Base-by-base conservation (phyloP, 2,329 filamentous ascomycete genomes). In the Ascochyta koolunga region DNA sequence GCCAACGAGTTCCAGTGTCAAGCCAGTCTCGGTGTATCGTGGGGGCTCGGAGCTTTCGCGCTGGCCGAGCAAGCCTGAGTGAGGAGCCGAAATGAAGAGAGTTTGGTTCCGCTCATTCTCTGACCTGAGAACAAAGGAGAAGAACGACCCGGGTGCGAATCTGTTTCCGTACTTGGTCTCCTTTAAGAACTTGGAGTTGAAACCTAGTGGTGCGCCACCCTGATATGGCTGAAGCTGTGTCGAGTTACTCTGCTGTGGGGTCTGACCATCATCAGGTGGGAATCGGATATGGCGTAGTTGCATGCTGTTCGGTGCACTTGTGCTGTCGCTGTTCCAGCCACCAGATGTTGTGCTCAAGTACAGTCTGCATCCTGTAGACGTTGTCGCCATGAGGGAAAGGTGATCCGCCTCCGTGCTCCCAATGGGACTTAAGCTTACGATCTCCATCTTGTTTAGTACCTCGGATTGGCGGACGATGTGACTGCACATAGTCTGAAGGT, bases 221-320 rank as follows among this genome's bases (percentile, higher is more conserved):
- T 66, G 65, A 52, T 71, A 73, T 39, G 65, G 64, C 44, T 69
- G 68, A 43, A 70, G 25, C 43, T 70, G 69, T n/a, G 62, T 65
- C 13, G 66, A 62, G 40, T 64, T 58, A 42, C 46, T 57, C 47
- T 65, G 62, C 43, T 51, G 59, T 47, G 65, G 45, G 19, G 60
- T 46, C 24, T 61, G 60, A 11, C 58, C 61, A 22, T 69, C 64
- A 33, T 79, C 74, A 0, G 95, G 95, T 1, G 96, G 95, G 54
- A 96, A 96, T 70, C 95, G 96, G 75, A 99, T 91, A 69, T 96
- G 95, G 64, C 96, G 89, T n/a, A 97, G 87, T 74, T 97, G 93
- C 91, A 99, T 97, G 76, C 91, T 97, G 65, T 90, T 93, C 0
- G 95, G 93, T 0, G 90, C 87, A 53, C 82, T 87, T 7, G 84